Base-by-base conservation (phyloP, 352 stramenopile genomes). In the Discostella stelligera region DNA sequence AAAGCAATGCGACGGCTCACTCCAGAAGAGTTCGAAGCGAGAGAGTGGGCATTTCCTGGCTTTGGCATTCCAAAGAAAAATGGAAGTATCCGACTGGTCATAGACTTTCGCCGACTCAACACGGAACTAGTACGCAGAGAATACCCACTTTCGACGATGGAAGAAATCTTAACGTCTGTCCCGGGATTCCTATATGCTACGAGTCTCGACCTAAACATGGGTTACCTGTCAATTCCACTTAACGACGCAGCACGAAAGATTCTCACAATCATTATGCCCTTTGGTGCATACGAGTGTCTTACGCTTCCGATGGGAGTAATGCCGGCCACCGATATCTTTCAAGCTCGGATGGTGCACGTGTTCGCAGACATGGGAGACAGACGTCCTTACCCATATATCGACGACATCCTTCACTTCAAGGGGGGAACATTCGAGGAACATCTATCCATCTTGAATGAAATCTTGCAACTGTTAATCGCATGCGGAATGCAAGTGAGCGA, bases 151-250 rank as follows among this genome's bases (percentile, higher is more conserved):
- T 49, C 41, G 1, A 71, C 44, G 10, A 62, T 4, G 5, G n/a
- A 71, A 20, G 63, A 71, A 55, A 71, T 71, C 21, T 14, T 71
- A n/a, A 44, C 23, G n/a, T 58, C 63, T n/a, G 49, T 74, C 14
- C 3, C 30, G 4, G 30, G 53, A 32, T 74, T 74, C n/a, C 2
- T 49, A 0, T 74, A 62, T 55, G 54, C 32, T 1, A 49, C 66
- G 4, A 27, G n/a, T 16, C 16, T 74, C 14, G 37, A 74, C 37
- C 23, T 74, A 4, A 54, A 54, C 11, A 54, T 54, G 4, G 46
- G 46, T 4, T 54, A 54, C 11, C 46, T 18, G 23, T 54, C 46
- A 4, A 54, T 54, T 14, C 46, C 46, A 4, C 23, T 54, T 3
- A 54, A 54, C 11, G 11, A 54, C 23, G 46, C n/a, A 18, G 46